phyloP scores from a whole-genome alignment of 345 rosid species.

The Salix caprea region DNA sequence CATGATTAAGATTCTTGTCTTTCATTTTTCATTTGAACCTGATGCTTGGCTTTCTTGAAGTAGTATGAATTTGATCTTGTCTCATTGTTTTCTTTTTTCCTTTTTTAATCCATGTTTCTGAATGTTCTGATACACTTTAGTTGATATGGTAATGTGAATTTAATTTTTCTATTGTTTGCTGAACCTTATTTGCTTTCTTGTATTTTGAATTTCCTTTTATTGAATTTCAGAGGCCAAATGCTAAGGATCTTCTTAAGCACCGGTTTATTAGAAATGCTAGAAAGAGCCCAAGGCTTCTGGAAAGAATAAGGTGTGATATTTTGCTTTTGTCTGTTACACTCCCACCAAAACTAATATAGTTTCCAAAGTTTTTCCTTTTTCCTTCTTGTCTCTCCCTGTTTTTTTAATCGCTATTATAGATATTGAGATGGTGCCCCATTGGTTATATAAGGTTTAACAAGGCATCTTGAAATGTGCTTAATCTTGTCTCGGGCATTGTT shows the following conservation, averaged over 20 bases:
- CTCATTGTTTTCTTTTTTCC: background rate
- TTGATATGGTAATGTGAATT: constrained; percentile 1
- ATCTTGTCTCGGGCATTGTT: constrained; percentile 1
- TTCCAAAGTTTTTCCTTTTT: background rate
- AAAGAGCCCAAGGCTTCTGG: constrained; percentile 84
- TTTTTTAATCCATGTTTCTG: background rate
- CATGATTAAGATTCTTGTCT: background rate
- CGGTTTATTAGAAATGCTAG: constrained; percentile 81
- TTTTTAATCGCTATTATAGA: background rate
- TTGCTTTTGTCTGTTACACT: background rate
- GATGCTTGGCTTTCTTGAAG: background rate
- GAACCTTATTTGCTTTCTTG: constrained; percentile 9
- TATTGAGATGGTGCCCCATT: background rate
- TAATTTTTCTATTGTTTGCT: constrained; percentile 7
- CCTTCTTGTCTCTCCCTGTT: background rate
- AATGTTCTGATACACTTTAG: background rate
- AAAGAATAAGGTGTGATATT: constrained; percentile 78
- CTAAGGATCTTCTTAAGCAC: constrained; percentile 90
- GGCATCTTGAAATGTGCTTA: background rate
- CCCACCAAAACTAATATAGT: background rate
- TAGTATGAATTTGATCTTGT: background rate
- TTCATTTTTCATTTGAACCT: background rate
- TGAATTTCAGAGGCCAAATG: constrained; percentile 80
- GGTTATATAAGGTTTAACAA: background rate
- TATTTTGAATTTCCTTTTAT: constrained; percentile 16